Conservation (phyloP, 257 asterid genomes). For the Solanum bulbocastanum region DNA sequence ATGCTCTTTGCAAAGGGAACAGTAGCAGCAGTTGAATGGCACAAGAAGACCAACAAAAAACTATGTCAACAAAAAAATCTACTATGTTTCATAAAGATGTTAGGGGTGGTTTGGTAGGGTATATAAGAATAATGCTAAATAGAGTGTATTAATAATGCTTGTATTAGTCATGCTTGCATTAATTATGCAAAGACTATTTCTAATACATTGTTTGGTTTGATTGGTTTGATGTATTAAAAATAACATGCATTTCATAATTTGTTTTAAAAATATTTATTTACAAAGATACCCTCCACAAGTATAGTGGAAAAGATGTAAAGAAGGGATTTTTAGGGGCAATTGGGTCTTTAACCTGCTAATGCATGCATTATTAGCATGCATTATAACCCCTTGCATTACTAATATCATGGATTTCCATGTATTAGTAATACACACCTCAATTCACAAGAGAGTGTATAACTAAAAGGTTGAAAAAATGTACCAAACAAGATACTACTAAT, state of each 20-base stretch:
- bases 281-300: neutral
- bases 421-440: neutral
- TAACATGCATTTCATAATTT: neutral
- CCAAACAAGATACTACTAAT: neutral
- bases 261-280: neutral
- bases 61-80: neutral
- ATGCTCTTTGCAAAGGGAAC: neutral
- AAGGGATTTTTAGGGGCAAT: neutral
- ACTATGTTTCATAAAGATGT: neutral
- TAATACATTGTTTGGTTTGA: neutral
- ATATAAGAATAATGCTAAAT: neutral
- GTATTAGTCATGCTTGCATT: neutral
- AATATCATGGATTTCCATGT: neutral
- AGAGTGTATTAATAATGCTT: neutral
- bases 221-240: neutral
- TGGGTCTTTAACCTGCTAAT: neutral
- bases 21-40: neutral
- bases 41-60: neutral
- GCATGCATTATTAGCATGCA: neutral
- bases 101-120: neutral
- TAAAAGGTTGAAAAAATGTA: neutral
- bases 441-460: neutral
- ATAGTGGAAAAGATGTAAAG: neutral
- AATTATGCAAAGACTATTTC: neutral
- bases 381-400: neutral